Evolutionary conservation across 169 alveolate genomes (phyloP).

Genomic region (Amoebophrya sp.): DNA sequence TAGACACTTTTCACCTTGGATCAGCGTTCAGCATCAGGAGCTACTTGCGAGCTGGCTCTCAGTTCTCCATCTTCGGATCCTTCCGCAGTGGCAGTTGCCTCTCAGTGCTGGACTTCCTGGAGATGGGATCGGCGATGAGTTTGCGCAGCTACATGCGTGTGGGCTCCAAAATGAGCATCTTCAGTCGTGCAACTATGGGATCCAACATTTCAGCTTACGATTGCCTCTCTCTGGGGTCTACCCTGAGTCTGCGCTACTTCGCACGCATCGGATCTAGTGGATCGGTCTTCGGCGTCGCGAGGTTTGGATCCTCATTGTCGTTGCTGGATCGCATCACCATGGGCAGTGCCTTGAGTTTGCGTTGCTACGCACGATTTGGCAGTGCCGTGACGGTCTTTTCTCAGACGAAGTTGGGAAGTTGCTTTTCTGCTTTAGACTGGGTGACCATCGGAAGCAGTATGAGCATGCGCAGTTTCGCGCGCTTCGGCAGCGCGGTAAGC

Average conservation of each 20-base stretch:
- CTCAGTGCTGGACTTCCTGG: slow-evolving; percentile 8
- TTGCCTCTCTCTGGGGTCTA: background rate
- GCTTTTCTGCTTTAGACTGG: background rate
- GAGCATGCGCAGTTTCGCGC: slow-evolving; percentile 23
- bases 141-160: background rate
- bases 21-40: background rate
- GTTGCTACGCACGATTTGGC: slow-evolving; percentile 26
- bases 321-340: background rate
- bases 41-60: slow-evolving; percentile 32
- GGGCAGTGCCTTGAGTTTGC: background rate
- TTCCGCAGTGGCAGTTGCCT: slow-evolving; percentile 22
- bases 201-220: slow-evolving; percentile 22
- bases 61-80: background rate
- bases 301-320: background rate
- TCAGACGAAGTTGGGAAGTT: background rate
- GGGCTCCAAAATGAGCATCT: background rate
- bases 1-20: slow-evolving; percentile 30
- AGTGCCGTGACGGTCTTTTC: background rate
- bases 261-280: background rate
- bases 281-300: background rate
- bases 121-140: background rate
- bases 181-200: background rate
- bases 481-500: slow-evolving; percentile 10
- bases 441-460: background rate
- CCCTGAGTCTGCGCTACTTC: background rate